Conservation (phyloP, 352 stramenopile genomes). For the Phytophthora pseudosyringae region DNA sequence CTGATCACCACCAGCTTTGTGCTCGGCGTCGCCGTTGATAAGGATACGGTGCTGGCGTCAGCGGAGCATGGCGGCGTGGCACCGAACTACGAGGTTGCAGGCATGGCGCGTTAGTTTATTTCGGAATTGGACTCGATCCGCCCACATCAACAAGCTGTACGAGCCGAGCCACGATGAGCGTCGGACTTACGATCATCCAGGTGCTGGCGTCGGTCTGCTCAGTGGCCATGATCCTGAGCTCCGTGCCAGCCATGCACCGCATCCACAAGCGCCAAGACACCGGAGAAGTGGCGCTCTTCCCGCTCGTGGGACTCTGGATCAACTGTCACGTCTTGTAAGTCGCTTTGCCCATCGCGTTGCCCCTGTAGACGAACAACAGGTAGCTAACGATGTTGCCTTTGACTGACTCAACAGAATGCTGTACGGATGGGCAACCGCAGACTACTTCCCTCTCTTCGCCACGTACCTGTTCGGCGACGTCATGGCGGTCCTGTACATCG, state of each 20-base stretch:
- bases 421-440: conserved; percentile 37
- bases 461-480: conserved; percentile 38
- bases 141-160: not conserved
- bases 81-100: conserved; percentile 6
- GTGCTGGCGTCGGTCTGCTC: conserved; percentile 46
- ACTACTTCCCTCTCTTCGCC: conserved; percentile 42
- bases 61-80: conserved; percentile 8
- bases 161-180: conserved; percentile 27
- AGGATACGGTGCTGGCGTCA: conserved; percentile 24
- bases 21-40: conserved; percentile 3
- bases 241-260: conserved; percentile 40
- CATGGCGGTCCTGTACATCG: conserved; percentile 43
- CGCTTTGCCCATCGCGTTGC: not conserved
- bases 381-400: conserved; percentile 16
- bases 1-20: conserved; percentile 29
- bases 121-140: conserved; percentile 25
- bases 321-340: conserved; percentile 49
- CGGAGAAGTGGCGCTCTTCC: conserved; percentile 43
- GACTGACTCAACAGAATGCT: conserved; percentile 38
- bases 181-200: conserved; percentile 39
- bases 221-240: conserved; percentile 46
- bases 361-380: conserved; percentile 5
- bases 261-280: conserved; percentile 45
- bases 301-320: conserved; percentile 46
- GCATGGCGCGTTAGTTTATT: conserved; percentile 11